phyloP scores from a whole-genome alignment of 2,329 filamentous ascomycete species.

The Ceratocystis cacaofunesta region DNA sequence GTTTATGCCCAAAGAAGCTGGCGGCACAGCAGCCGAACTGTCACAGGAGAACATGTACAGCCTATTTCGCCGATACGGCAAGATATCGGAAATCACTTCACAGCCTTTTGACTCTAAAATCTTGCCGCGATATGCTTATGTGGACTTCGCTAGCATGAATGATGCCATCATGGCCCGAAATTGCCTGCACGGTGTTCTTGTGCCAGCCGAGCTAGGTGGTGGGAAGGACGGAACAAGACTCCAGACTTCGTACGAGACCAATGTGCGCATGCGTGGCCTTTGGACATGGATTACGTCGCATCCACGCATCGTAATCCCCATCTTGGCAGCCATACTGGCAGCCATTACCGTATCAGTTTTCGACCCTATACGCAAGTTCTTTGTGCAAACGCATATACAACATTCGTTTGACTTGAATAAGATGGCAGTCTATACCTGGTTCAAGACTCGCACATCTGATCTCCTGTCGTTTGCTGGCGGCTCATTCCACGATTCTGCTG shows the following conservation, averaged over 20 bases:
- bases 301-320: conserved; percentile 73
- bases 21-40: conserved; percentile 47
- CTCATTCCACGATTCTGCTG: conserved; percentile 47
- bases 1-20: conserved; percentile 51
- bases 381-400: conserved; percentile 77
- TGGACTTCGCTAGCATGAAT: conserved; percentile 60
- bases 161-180: conserved; percentile 81
- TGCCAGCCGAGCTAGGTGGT: conserved; percentile 54
- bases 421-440: conserved; percentile 63
- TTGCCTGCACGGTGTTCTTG: conserved; percentile 72
- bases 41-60: conserved; percentile 78
- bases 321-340: conserved; percentile 66
- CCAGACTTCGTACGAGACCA: conserved; percentile 70
- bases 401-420: conserved; percentile 59
- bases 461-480: conserved; percentile 42
- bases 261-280: conserved; percentile 60
- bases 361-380: conserved; percentile 86
- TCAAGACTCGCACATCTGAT: conserved; percentile 56
- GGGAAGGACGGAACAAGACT: conserved; percentile 63
- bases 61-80: conserved; percentile 79
- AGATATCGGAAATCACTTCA: conserved; percentile 68
- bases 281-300: conserved; percentile 80
- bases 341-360: conserved; percentile 77
- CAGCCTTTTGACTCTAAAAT: conserved; percentile 80
- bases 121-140: conserved; percentile 59